Evolutionary conservation across 164 flowering plant genomes (phyloP).

Genomic region (Annona squamosa): DNA sequence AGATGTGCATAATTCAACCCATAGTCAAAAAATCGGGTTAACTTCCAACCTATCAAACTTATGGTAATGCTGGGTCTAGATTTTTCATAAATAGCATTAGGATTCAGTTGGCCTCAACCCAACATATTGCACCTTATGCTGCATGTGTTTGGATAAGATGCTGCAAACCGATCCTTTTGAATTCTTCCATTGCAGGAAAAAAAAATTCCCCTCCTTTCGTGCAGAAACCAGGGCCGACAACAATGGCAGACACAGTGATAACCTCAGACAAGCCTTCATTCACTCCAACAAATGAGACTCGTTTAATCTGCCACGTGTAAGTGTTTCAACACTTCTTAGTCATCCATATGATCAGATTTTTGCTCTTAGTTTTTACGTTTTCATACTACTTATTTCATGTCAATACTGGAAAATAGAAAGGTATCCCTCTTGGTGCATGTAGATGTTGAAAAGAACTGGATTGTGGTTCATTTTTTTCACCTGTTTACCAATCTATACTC

Average conservation of each 20-base stretch:
- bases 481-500: not conserved
- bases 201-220: not conserved
- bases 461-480: not conserved
- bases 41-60: too few relatives aligned
- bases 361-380: not conserved
- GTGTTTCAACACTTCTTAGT: not conserved
- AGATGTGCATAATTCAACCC: too few relatives aligned
- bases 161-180: too few relatives aligned
- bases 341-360: not conserved
- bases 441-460: not conserved
- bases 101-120: too few relatives aligned
- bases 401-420: not conserved
- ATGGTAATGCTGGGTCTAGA: too few relatives aligned
- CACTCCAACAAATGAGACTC: conserved; percentile 3
- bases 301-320: conserved; percentile 29
- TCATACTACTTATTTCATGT: too few relatives aligned
- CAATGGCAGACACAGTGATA: conserved; percentile 10
- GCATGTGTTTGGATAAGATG: not conserved
- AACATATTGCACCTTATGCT: too few relatives aligned
- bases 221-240: not conserved
- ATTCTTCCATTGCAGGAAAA: not conserved
- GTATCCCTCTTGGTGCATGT: not conserved
- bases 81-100: too few relatives aligned
- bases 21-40: too few relatives aligned
- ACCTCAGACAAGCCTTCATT: conserved; percentile 11